These are phyloP conservation scores for Babesia divergens DNA, from an alignment of 169 alveolate species.

Conservation along the genomic window DNA sequence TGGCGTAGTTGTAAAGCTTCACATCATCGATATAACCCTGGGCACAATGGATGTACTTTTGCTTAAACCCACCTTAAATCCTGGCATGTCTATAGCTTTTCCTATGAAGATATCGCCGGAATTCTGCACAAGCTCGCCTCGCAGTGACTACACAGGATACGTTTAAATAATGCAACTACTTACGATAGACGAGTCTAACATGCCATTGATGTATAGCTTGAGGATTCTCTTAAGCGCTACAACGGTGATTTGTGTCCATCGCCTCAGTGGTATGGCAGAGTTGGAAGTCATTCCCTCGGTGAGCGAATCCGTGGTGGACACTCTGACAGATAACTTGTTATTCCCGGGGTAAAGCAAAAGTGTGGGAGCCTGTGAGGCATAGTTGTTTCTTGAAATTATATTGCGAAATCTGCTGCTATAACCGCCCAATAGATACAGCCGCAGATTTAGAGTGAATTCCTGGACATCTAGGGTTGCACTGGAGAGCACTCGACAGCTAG, in stretches of 20 bases:
- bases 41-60: neutral
- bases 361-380: slow-evolving; percentile 47
- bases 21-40: slow-evolving; percentile 67
- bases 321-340: slow-evolving; percentile 56
- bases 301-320: slow-evolving; percentile 31
- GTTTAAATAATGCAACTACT: neutral
- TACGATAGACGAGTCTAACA: slow-evolving; percentile 55
- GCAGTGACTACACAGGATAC: slow-evolving; percentile 4
- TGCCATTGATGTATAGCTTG: slow-evolving; percentile 54
- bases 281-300: slow-evolving; percentile 63
- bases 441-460: slow-evolving; percentile 43
- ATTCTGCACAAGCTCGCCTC: slow-evolving; percentile 31
- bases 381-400: slow-evolving; percentile 35
- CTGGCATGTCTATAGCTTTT: slow-evolving; percentile 15
- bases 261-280: slow-evolving; percentile 35
- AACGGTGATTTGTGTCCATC: slow-evolving; percentile 64
- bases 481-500: slow-evolving; percentile 32
- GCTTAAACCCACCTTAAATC: slow-evolving; percentile 24
- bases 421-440: slow-evolving; percentile 42
- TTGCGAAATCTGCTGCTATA: slow-evolving; percentile 20
- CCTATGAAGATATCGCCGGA: slow-evolving; percentile 60
- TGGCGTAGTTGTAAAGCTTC: slow-evolving; percentile 53
- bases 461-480: slow-evolving; percentile 16
- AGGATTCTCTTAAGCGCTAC: slow-evolving; percentile 38
- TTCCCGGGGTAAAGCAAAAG: slow-evolving; percentile 49